These are phyloP conservation scores for Triadica sebifera DNA, from an alignment of 345 rosid species.

Conservation along the genomic window DNA sequence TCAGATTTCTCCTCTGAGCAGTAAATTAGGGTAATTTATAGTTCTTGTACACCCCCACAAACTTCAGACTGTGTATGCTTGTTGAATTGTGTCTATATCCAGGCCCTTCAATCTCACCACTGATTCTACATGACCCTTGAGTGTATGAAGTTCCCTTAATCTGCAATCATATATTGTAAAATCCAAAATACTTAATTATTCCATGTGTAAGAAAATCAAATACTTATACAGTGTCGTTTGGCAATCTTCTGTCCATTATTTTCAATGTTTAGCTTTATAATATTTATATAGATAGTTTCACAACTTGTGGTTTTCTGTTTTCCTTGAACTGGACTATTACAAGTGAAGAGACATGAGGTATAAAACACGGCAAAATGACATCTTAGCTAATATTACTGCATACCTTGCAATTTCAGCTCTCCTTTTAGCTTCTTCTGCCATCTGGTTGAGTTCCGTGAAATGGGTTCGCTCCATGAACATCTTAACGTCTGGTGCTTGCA, in stretches of 20 bases:
- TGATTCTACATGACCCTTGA: constrained; percentile 96
- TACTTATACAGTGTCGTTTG: too few relatives aligned
- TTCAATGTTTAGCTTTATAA: background rate
- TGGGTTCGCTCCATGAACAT: constrained; percentile 84
- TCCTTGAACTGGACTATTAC: background rate
- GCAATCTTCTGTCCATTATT: background rate
- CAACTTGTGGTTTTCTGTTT: background rate
- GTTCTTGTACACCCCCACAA: background rate
- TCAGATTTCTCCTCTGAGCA: constrained; percentile 16
- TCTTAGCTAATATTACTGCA: background rate
- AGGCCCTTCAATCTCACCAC: constrained; percentile 91
- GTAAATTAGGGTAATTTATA: constrained; percentile 16
- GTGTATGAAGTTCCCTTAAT: constrained; percentile 89
- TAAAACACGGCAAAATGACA: background rate
- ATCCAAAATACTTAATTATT: background rate
- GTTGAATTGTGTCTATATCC: constrained; percentile 95
- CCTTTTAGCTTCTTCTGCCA: constrained; percentile 98
- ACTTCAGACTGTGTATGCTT: constrained; percentile 80
- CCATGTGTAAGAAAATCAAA: too few relatives aligned
- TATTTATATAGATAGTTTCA: background rate
- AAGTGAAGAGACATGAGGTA: background rate
- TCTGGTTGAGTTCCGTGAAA: constrained; percentile 84
- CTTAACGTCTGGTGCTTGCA: constrained; percentile 89
- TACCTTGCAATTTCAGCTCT: constrained; percentile 98
- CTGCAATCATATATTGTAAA: constrained; percentile 33